Evolutionary conservation across 139 green algal genomes (phyloP).

Genomic region (Volvox reticuliferus): DNA sequence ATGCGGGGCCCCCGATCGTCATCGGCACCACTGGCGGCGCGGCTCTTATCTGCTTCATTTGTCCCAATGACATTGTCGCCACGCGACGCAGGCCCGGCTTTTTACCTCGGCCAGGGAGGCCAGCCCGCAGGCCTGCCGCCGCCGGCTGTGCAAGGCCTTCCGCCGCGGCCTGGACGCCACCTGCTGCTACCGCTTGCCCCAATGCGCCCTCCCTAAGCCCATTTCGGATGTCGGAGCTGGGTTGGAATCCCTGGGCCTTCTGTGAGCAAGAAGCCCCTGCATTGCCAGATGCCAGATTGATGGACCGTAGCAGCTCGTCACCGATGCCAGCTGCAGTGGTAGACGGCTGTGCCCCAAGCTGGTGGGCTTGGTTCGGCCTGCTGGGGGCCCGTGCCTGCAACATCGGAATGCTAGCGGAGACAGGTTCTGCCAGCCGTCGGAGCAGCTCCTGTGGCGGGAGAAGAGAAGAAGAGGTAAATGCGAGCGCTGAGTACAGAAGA

Average conservation of each 20-base stretch:
- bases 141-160: background rate
- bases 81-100: background rate
- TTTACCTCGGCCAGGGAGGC: background rate
- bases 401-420: background rate
- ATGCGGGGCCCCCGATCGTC: background rate
- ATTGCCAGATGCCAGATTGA: background rate
- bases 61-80: background rate
- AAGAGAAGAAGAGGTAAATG: no score
- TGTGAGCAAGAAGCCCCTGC: background rate
- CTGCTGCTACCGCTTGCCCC: background rate
- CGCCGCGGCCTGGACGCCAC: background rate
- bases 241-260: background rate
- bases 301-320: background rate
- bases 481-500: no score
- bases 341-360: background rate
- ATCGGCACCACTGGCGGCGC: background rate
- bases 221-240: background rate
- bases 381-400: background rate
- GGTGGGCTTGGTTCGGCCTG: background rate
- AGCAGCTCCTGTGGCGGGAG: conserved; percentile 2
- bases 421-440: background rate
- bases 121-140: background rate
- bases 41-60: background rate
- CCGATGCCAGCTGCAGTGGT: background rate
- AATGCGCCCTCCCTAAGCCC: background rate